phyloP scores from a whole-genome alignment of 169 alveolate genomes.

The Cryptosporidium bovis region DNA sequence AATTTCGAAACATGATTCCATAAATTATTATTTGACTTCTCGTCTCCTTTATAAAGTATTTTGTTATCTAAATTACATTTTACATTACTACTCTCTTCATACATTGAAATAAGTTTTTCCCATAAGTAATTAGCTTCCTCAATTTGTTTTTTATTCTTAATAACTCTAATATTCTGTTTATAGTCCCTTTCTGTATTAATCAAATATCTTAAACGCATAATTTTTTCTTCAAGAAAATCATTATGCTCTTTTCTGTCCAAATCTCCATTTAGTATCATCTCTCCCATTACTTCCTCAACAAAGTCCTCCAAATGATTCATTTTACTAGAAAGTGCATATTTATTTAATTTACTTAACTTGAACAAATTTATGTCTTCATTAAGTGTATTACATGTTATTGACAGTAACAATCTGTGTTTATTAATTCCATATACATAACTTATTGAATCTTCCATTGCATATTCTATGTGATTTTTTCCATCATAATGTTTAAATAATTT shows the following conservation, averaged over 20 bases:
- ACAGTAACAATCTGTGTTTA: conserved; percentile 36
- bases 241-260: neutral
- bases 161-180: neutral
- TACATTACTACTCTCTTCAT: neutral
- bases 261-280: conserved; percentile 54
- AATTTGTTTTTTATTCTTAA: neutral
- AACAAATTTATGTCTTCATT: conserved; percentile 18
- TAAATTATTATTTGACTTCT: neutral
- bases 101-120: conserved; percentile 17
- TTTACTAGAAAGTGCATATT: conserved; percentile 25
- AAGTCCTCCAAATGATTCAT: conserved; percentile 32
- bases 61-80: neutral
- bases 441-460: conserved; percentile 2
- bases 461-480: conserved; percentile 11
- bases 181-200: conserved; percentile 6
- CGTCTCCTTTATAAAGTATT: neutral
- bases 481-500: neutral
- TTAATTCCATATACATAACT: conserved; percentile 28
- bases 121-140: conserved; percentile 8
- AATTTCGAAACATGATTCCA: conserved; percentile 6
- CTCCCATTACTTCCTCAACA: conserved; percentile 69
- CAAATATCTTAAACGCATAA: conserved; percentile 39
- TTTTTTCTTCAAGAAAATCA: conserved; percentile 10
- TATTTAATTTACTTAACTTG: conserved; percentile 20
- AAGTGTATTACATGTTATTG: conserved; percentile 20